Base-by-base conservation (phyloP, 768 basidiomycete genomes). In the Termitomyces sp. region DNA sequence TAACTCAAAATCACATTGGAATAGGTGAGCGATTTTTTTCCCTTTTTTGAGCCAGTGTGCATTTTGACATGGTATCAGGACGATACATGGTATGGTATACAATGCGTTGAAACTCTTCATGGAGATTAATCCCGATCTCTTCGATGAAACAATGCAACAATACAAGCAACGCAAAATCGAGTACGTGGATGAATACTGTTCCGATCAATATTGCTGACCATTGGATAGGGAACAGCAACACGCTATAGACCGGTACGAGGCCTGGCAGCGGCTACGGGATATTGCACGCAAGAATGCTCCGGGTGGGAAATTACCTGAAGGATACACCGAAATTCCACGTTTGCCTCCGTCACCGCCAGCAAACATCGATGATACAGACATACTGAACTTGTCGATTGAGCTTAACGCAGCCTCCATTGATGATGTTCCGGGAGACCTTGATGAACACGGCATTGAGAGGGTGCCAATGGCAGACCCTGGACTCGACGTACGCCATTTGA, bases 21-120 rank as follows among this genome's bases (percentile, higher is more conserved):
- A 99, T 76, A 82, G 97, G 96, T 95, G 65, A 71, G 91, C 26
- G n/a, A 26, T 56, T 54, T 58, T 47, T 57, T 39, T n/a, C 33
- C 24, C 24, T 50, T 53, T 48, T 49, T 56, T 60, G 47, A 36
- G 18, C 20, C 24, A 14, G 46, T 57, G 27, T 3, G 14, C 16
- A 45, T 60, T 18, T 33, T 42, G n/a, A 63, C 8, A 16, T 26
- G 26, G n/a, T 18, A 18, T 0, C 65, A 98, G 95, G 62, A 98
- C 97, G 47, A 99, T 98, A 66, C 97, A 99, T 65, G 93, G 93
- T 61, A 95, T 98, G 93, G 95, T 98, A 30, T 98, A 97, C 76
- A 98, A 98, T 70, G 97, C 97, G 2, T 78, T 99, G 70, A 98
- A 96, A 72, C 72, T 98, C 57, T 96, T 98, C 77, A 98, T 98